Conservation (phyloP, 1,139 yeast species). For the Sugiyamaella novakii region DNA sequence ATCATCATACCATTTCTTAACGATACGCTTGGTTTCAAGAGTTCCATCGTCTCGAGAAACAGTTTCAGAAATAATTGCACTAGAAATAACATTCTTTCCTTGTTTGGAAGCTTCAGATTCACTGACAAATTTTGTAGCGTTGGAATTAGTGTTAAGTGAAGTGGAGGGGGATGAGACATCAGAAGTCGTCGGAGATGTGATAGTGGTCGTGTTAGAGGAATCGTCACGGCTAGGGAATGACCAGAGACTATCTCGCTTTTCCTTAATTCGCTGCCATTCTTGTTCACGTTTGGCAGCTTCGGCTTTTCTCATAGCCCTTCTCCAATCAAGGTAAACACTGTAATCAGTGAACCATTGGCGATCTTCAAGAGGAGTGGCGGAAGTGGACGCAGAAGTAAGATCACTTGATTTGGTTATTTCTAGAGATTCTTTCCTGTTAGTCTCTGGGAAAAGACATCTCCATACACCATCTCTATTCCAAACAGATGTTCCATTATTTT, state of each 20-base stretch:
- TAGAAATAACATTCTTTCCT: constrained; percentile 52
- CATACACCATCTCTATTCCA: constrained; percentile 83
- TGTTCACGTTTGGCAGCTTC: constrained; percentile 41
- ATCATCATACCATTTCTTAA: constrained; percentile 60
- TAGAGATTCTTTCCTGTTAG: constrained; percentile 15
- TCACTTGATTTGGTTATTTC: constrained; percentile 16
- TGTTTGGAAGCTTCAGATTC: constrained; percentile 35
- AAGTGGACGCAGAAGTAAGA: background rate
- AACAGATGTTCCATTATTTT: constrained; percentile 64
- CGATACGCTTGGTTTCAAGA: constrained; percentile 55
- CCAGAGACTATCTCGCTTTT: constrained; percentile 11
- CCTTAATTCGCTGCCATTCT: constrained; percentile 29
- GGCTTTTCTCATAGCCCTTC: constrained; percentile 54
- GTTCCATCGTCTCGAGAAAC: constrained; percentile 53
- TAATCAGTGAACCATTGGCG: constrained; percentile 57
- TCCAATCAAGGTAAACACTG: constrained; percentile 70
- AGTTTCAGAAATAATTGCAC: constrained; percentile 51
- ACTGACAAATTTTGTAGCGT: constrained; percentile 24
- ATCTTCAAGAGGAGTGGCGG: constrained; percentile 18
- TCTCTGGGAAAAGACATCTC: constrained; percentile 77
- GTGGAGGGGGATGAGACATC: background rate
- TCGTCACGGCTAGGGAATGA: background rate
- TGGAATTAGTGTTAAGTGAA: background rate
- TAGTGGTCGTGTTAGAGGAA: background rate
- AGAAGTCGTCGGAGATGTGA: background rate